Conservation (phyloP, 805 yeast genomes). For the Myxozyma kluyveri region DNA sequence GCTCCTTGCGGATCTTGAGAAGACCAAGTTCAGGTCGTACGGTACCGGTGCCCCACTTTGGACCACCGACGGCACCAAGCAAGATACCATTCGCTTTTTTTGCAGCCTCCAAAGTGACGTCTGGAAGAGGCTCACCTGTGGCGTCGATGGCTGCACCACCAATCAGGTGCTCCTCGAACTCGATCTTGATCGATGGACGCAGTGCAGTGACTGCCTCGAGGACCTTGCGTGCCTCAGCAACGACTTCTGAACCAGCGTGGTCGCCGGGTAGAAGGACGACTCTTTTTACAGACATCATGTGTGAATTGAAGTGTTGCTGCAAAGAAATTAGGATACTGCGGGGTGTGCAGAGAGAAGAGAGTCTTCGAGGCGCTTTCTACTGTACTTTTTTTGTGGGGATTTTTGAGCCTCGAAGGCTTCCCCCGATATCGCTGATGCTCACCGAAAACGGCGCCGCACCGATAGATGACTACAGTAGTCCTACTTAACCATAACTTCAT, state of each 20-base stretch:
- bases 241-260: slow-evolving; percentile 91
- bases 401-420: too few species aligned
- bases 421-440: too few species aligned
- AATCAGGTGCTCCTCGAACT: slow-evolving; percentile 78
- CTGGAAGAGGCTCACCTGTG: slow-evolving; percentile 87
- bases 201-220: slow-evolving; percentile 69
- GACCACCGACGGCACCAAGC: slow-evolving; percentile 98
- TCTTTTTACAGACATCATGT: slow-evolving; percentile 48
- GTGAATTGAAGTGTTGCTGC: too few species aligned
- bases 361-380: too few species aligned
- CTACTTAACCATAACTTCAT: too few species aligned
- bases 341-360: too few species aligned
- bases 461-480: too few species aligned
- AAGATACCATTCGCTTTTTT: slow-evolving; percentile 91
- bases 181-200: slow-evolving; percentile 55
- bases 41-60: slow-evolving; percentile 96
- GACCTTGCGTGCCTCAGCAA: slow-evolving; percentile 88
- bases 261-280: slow-evolving; percentile 93
- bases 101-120: slow-evolving; percentile 75
- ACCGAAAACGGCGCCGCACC: too few species aligned
- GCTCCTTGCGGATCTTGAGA: slow-evolving; percentile 88
- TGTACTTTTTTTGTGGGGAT: too few species aligned
- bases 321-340: too few species aligned
- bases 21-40: slow-evolving; percentile 98
- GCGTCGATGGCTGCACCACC: slow-evolving; percentile 99